Conservation (phyloP, 2,329 filamentous ascomycete genomes). For the Pseudogymnoascus sp. region DNA sequence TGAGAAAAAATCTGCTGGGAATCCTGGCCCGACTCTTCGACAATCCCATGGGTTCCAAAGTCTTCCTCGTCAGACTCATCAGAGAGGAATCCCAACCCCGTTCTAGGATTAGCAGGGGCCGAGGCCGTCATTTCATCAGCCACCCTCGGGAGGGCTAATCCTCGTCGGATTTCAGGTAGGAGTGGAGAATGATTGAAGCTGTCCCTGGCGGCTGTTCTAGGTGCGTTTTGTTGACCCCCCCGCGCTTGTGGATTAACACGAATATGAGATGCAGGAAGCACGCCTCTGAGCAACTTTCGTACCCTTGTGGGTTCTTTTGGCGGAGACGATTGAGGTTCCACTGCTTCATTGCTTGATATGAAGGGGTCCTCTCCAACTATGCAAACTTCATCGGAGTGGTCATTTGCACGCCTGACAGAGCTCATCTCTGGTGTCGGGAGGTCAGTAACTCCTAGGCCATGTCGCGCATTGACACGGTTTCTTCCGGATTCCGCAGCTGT, state of each 20-base stretch:
- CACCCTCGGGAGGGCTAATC: conserved; percentile 23
- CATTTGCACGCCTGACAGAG: conserved; percentile 14
- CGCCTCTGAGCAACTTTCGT: conserved; percentile 42
- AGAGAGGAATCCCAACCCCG: conserved; percentile 18
- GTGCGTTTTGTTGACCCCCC: conserved; percentile 12
- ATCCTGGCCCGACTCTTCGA: conserved; percentile 12
- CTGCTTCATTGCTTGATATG: neutral
- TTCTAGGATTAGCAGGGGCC: neutral
- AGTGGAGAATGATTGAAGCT: conserved; percentile 15
- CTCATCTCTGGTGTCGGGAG: conserved; percentile 26
- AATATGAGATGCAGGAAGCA: conserved; percentile 60
- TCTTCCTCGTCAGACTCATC: conserved; percentile 22
- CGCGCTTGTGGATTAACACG: conserved; percentile 45
- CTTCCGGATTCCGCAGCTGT: neutral
- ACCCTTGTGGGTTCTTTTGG: conserved; percentile 12
- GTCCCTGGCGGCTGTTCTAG: conserved; percentile 8
- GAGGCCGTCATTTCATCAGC: neutral
- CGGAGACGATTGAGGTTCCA: neutral
- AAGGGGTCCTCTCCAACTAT: neutral
- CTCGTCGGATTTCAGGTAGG: conserved; percentile 18
- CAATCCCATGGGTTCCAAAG: conserved; percentile 9
- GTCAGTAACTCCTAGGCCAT: neutral
- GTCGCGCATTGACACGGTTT: neutral
- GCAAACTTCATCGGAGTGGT: neutral
- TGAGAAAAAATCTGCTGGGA: conserved; percentile 16